phyloP scores from a whole-genome alignment of 768 basidiomycete species.

The Macrocybe gigantea region DNA sequence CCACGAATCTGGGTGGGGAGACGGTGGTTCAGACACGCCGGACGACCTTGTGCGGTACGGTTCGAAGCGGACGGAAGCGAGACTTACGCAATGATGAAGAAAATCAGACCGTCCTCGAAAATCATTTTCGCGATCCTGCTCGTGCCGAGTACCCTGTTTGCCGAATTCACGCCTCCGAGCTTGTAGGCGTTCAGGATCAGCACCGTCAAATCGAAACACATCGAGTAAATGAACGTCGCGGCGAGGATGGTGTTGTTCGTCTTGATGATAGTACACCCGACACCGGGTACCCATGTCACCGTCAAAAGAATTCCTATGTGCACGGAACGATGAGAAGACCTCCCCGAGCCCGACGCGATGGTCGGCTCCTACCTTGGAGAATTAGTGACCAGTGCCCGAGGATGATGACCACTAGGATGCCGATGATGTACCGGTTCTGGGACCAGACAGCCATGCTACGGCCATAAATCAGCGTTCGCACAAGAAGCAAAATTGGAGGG shows the following conservation, averaged over 20 bases:
- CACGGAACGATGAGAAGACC: background rate
- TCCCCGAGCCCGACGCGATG: background rate
- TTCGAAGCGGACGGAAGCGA: background rate
- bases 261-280: slow-evolving; percentile 47
- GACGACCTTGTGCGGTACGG: background rate
- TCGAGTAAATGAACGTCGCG: slow-evolving; percentile 71
- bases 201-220: slow-evolving; percentile 66
- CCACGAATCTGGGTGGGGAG: slow-evolving; percentile 30
- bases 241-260: slow-evolving; percentile 62
- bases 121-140: slow-evolving; percentile 57
- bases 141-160: slow-evolving; percentile 18
- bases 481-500: background rate
- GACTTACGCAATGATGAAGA: slow-evolving; percentile 68
- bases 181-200: slow-evolving; percentile 57
- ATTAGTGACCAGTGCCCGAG: slow-evolving; percentile 70
- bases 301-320: slow-evolving; percentile 51
- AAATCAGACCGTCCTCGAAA: slow-evolving; percentile 68
- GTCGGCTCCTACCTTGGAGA: slow-evolving; percentile 45
- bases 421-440: slow-evolving; percentile 46
- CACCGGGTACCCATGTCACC: slow-evolving; percentile 43
- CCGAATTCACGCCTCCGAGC: slow-evolving; percentile 27
- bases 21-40: background rate
- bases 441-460: slow-evolving; percentile 58
- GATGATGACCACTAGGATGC: slow-evolving; percentile 45
- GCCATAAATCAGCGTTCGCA: background rate